Percentiles rank a stretch among this genome's conserved stretches.
Conservation (phyloP, 352 stramenopile genomes). For the Plasmopara muralis region DNA sequence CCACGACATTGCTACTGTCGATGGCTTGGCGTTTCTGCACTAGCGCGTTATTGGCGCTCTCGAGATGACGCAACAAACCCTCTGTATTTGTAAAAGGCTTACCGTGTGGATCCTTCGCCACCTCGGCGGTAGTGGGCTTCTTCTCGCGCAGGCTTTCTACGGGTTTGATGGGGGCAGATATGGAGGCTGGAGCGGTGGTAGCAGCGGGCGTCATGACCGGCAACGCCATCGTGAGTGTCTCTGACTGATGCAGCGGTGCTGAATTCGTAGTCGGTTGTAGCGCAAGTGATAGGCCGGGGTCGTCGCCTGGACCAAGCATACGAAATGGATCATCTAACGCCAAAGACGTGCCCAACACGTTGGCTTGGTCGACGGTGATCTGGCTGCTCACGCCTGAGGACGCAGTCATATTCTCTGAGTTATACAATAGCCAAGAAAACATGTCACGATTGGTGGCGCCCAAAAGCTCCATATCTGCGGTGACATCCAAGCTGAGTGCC, state of each 20-base stretch:
- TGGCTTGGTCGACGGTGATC: constrained; percentile 7
- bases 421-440: constrained; percentile 83
- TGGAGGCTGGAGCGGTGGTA: neutral
- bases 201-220: constrained; percentile 11
- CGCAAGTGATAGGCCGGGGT: constrained; percentile 33
- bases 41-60: constrained; percentile 67
- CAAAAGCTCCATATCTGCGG: constrained; percentile 62
- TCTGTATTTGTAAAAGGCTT: constrained; percentile 51
- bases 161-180: constrained; percentile 23
- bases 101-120: constrained; percentile 20
- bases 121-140: constrained; percentile 44
- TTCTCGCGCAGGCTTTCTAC: constrained; percentile 34
- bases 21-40: constrained; percentile 50
- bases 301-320: constrained; percentile 39
- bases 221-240: constrained; percentile 13
- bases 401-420: constrained; percentile 78
- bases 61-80: constrained; percentile 56
- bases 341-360: constrained; percentile 26
- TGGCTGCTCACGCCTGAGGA: constrained; percentile 16
- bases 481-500: constrained; percentile 22
- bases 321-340: constrained; percentile 59
- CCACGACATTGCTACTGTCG: neutral
- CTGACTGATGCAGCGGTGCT: constrained; percentile 22
- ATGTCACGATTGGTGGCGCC: constrained; percentile 69
- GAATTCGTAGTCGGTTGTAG: constrained; percentile 22